A percentile compares a stretch with the other conserved stretches of the same genome.
Evolutionary conservation across 164 flowering plant species (phyloP).

Genomic region (Magnolia officinalis): DNA sequence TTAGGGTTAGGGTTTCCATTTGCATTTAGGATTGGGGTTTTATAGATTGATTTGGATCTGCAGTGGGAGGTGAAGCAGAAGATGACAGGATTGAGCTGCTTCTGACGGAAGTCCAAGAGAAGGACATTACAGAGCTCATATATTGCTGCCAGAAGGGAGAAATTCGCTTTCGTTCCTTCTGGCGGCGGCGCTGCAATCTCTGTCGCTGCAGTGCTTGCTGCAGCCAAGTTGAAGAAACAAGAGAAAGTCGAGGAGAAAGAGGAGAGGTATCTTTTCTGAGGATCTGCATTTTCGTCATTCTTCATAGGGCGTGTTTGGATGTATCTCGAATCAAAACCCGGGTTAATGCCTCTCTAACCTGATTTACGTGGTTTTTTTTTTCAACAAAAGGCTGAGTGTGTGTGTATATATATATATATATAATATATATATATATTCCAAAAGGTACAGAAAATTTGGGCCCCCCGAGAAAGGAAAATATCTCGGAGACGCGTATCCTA

Average conservation of each 20-base stretch:
- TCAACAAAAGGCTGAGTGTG: too few relatives aligned
- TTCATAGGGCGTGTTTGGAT: too few relatives aligned
- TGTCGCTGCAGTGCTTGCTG: slow-evolving; percentile 21
- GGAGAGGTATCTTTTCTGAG: slow-evolving; percentile 27
- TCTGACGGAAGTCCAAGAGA: slow-evolving; percentile 32
- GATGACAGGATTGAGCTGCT: slow-evolving; percentile 32
- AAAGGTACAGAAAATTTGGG: too few relatives aligned
- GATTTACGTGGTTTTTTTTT: too few relatives aligned
- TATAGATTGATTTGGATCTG: neutral
- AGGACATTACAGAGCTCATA: slow-evolving; percentile 39
- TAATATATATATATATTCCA: too few relatives aligned
- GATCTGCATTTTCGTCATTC: neutral
- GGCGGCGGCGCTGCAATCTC: slow-evolving; percentile 34
- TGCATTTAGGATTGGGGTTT: neutral
- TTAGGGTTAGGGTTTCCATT: too few relatives aligned
- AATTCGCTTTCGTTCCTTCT: slow-evolving; percentile 38
- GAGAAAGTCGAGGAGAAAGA: slow-evolving; percentile 10
- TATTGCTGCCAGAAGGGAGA: slow-evolving; percentile 40
- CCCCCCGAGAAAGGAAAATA: too few relatives aligned
- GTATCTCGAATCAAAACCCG: too few relatives aligned
- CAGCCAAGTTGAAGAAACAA: slow-evolving; percentile 35
- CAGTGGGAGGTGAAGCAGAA: slow-evolving; percentile 42
- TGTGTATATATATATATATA: too few relatives aligned
- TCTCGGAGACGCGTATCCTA: too few relatives aligned
- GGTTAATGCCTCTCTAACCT: too few relatives aligned